phyloP scores from a whole-genome alignment of 2,329 filamentous ascomycete species.

The Fusarium verrucosum region DNA sequence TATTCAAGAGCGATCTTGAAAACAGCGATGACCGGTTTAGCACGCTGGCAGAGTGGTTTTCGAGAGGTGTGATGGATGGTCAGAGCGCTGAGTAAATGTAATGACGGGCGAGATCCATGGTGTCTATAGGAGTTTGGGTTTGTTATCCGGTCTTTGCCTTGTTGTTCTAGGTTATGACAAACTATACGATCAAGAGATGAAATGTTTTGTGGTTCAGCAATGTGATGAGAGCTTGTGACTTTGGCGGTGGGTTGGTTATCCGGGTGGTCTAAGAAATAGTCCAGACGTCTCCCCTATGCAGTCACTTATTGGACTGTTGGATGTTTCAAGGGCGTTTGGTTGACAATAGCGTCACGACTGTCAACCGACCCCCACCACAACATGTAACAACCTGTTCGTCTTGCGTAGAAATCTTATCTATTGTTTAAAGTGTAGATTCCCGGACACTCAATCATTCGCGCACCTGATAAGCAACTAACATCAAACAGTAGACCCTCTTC shows the following conservation, averaged over 20 bases:
- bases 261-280: neutral
- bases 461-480: too few species aligned
- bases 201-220: conserved; percentile 2
- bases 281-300: neutral
- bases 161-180: neutral
- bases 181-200: conserved; percentile 1
- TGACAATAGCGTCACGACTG: too few species aligned
- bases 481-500: too few species aligned
- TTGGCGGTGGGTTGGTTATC: neutral
- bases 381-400: too few species aligned
- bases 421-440: too few species aligned
- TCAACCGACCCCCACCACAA: too few species aligned
- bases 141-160: conserved; percentile 7
- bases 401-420: too few species aligned
- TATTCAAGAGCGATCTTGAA: conserved; percentile 84
- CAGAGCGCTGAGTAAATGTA: conserved; percentile 46
- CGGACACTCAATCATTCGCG: too few species aligned
- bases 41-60: conserved; percentile 95
- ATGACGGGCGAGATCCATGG: conserved; percentile 14
- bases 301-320: too few species aligned
- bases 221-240: neutral
- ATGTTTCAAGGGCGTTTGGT: too few species aligned
- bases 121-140: conserved; percentile 36
- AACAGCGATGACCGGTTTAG: conserved; percentile 84
- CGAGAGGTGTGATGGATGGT: conserved; percentile 83